Evolutionary conservation across 192 early-diverging fungal genomes (phyloP).

Genomic region (Coemansia asiatica): DNA sequence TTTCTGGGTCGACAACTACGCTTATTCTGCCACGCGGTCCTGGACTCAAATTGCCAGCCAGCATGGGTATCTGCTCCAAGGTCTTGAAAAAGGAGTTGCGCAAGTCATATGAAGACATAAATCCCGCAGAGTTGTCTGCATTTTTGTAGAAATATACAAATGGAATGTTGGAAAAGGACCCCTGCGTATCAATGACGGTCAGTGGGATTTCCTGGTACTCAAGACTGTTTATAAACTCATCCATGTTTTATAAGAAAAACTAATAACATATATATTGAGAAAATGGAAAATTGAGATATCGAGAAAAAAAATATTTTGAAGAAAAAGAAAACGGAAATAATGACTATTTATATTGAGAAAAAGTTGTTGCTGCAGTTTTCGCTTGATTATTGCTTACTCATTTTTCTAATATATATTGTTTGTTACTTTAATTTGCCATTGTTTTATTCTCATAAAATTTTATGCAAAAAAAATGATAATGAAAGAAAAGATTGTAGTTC

Average conservation of each 20-base stretch:
- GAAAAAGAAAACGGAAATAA: too few relatives aligned
- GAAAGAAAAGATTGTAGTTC: too few relatives aligned
- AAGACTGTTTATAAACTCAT: conserved; percentile 20
- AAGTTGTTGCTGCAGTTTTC: too few relatives aligned
- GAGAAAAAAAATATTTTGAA: background rate
- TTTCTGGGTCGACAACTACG: conserved; percentile 27
- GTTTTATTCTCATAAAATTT: too few relatives aligned
- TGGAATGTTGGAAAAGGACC: conserved; percentile 51
- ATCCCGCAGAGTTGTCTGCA: conserved; percentile 11
- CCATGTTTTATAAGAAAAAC: background rate
- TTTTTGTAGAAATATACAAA: conserved; percentile 51
- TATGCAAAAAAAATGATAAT: too few relatives aligned
- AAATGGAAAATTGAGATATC: background rate
- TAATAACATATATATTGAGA: too few relatives aligned
- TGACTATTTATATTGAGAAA: too few relatives aligned
- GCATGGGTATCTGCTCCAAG: conserved; percentile 31
- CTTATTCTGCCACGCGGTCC: conserved; percentile 28
- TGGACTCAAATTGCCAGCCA: conserved; percentile 21
- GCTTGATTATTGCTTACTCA: too few relatives aligned
- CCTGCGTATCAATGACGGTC: conserved; percentile 38
- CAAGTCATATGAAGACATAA: conserved; percentile 34
- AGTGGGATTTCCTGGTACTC: conserved; percentile 34
- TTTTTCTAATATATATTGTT: too few relatives aligned
- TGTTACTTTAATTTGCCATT: too few relatives aligned
- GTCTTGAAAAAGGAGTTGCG: conserved; percentile 32